Conservation (phyloP, 2,329 filamentous ascomycete genomes). For the Chlorencoelia australis region DNA sequence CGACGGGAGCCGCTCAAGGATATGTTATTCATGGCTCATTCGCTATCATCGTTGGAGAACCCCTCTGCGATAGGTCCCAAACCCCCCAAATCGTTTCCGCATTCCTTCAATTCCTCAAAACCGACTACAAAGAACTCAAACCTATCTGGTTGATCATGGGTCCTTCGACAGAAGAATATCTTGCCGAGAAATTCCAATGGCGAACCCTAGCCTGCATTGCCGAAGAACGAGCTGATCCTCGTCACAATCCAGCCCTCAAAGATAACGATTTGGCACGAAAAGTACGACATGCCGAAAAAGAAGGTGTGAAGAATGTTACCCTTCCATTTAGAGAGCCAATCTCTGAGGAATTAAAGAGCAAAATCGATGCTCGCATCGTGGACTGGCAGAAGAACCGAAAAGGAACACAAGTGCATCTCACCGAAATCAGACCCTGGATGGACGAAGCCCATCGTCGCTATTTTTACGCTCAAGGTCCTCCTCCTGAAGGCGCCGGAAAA, state of each 20-base stretch:
- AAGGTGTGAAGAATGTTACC: constrained; percentile 73
- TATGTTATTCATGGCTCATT: constrained; percentile 70
- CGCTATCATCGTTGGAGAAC: constrained; percentile 78
- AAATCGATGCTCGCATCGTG: constrained; percentile 61
- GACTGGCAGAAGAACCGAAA: constrained; percentile 76
- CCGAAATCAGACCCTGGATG: constrained; percentile 81
- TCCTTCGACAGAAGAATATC: constrained; percentile 63
- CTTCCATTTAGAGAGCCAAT: constrained; percentile 54
- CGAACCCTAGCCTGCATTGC: constrained; percentile 79
- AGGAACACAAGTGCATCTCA: constrained; percentile 81
- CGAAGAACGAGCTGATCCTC: constrained; percentile 76
- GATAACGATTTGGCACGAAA: constrained; percentile 72
- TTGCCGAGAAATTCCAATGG: constrained; percentile 75
- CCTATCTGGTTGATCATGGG: constrained; percentile 88
- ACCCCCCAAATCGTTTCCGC: constrained; percentile 62
- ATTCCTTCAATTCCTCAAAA: constrained; percentile 67
- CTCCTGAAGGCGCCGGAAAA: too few relatives aligned
- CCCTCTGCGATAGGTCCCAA: constrained; percentile 71
- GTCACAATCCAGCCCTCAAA: constrained; percentile 55
- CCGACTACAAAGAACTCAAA: constrained; percentile 60
- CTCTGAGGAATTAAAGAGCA: constrained; percentile 55
- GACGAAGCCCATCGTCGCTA: constrained; percentile 77
- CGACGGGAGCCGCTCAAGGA: constrained; percentile 73
- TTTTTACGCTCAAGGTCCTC: constrained; percentile 65
- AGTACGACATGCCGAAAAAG: constrained; percentile 73